These are phyloP conservation scores for Exophiala dermatitidis DNA, from an alignment of 2,329 filamentous ascomycete genomes.

Conservation along the genomic window DNA sequence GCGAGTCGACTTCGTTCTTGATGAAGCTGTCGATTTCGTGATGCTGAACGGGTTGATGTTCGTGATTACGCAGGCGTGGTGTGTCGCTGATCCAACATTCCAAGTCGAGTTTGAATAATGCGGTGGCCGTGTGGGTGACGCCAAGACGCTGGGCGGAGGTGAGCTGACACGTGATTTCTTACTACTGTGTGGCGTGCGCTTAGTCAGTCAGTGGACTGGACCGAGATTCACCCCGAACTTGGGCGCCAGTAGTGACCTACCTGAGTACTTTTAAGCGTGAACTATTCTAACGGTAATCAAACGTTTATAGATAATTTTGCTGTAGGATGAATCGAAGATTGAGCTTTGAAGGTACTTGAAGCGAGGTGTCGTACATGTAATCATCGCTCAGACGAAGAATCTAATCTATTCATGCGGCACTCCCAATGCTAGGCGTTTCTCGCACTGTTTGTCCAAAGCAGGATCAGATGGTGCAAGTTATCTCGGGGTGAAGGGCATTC, in stretches of 20 bases:
- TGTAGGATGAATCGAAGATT: no score
- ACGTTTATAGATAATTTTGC: no score
- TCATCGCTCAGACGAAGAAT: no score
- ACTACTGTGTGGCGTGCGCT: neutral
- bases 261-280: no score
- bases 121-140: neutral
- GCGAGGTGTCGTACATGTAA: no score
- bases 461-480: neutral
- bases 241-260: no score
- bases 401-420: no score
- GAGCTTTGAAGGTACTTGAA: no score
- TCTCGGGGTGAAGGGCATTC: neutral
- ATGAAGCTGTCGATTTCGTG: conserved; percentile 11
- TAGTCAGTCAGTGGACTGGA: neutral
- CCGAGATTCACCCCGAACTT: no score
- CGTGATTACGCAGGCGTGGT: neutral
- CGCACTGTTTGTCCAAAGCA: neutral
- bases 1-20: conserved; percentile 33
- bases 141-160: neutral
- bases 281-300: no score
- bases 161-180: neutral
- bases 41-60: conserved; percentile 1
- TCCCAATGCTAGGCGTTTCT: no score
- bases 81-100: neutral
- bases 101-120: conserved; percentile 1